These are phyloP conservation scores for Thelonectria olida DNA, from an alignment of 2,329 filamentous ascomycete genomes.

Conservation along the genomic window DNA sequence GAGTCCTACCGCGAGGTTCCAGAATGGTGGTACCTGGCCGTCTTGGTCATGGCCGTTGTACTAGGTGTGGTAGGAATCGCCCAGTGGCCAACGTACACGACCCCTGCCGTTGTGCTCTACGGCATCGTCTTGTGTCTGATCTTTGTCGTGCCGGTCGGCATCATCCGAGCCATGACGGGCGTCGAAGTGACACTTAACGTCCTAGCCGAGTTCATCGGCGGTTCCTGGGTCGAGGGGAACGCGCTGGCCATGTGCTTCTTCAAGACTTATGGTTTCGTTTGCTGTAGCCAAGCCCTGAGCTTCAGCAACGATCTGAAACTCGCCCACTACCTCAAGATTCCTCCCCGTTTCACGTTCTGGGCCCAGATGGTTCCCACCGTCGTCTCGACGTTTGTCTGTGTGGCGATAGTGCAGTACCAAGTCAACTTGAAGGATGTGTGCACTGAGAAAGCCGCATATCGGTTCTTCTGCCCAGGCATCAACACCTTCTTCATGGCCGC, in stretches of 20 bases:
- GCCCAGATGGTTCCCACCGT: slow-evolving; percentile 48
- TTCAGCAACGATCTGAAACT: slow-evolving; percentile 49
- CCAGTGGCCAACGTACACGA: slow-evolving; percentile 54
- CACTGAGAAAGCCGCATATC: slow-evolving; percentile 46
- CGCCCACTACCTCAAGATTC: slow-evolving; percentile 57
- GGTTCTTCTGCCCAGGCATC: slow-evolving; percentile 49
- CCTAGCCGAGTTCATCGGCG: slow-evolving; percentile 59
- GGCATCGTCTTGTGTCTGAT: slow-evolving; percentile 52
- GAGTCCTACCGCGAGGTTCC: slow-evolving; percentile 55
- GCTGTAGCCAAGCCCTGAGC: slow-evolving; percentile 46
- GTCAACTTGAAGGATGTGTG: slow-evolving; percentile 48
- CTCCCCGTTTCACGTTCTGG: slow-evolving; percentile 47
- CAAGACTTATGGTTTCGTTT: slow-evolving; percentile 52
- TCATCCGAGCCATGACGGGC: slow-evolving; percentile 55
- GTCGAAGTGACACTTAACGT: slow-evolving; percentile 54
- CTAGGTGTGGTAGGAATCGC: slow-evolving; percentile 48
- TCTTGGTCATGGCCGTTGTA: slow-evolving; percentile 42
- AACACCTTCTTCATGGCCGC: slow-evolving; percentile 52
- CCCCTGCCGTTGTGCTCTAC: slow-evolving; percentile 53
- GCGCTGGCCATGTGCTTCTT: slow-evolving; percentile 59
- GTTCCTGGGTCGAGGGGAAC: slow-evolving; percentile 52
- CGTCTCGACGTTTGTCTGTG: slow-evolving; percentile 46
- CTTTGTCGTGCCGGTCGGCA: slow-evolving; percentile 55
- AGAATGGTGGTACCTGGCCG: slow-evolving; percentile 57
- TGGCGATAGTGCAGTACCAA: slow-evolving; percentile 50